Conservation (phyloP, 1,139 yeast genomes). For the Eremothecium gossypii region DNA sequence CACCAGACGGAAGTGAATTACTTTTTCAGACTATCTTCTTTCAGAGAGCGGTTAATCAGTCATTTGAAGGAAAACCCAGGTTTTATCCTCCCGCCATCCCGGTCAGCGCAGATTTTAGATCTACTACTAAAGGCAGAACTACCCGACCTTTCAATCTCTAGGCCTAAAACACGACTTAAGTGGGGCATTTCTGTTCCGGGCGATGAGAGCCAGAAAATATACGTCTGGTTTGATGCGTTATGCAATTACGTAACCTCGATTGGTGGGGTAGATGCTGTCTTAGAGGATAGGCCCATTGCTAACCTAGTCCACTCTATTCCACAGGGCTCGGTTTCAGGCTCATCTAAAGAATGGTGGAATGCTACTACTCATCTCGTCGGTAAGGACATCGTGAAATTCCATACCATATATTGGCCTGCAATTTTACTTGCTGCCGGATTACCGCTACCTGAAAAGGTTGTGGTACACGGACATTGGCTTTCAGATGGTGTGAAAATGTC, state of each 20-base stretch:
- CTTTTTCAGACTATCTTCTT: conserved; percentile 63
- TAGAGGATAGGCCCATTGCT: conserved; percentile 17
- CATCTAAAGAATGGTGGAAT: conserved; percentile 33
- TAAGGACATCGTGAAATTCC: conserved; percentile 82
- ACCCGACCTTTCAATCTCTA: conserved; percentile 69
- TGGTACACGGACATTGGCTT: conserved; percentile 94
- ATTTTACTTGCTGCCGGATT: conserved; percentile 76
- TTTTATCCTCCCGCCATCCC: conserved; percentile 58
- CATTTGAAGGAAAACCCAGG: conserved; percentile 34
- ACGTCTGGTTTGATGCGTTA: conserved; percentile 97
- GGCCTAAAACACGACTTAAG: conserved; percentile 64
- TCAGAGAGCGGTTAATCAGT: conserved; percentile 45
- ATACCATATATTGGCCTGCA: conserved; percentile 92
- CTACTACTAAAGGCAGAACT: conserved; percentile 46
- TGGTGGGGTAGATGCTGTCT: conserved; percentile 42
- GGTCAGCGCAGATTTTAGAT: conserved; percentile 45
- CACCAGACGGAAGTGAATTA: conserved; percentile 78
- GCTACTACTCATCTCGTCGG: conserved; percentile 74
- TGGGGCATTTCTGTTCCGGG: conserved; percentile 93
- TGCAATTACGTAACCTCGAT: conserved; percentile 73
- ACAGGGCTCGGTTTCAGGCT: conserved; percentile 10
- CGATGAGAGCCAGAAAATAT: conserved; percentile 68
- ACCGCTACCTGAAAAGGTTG: conserved; percentile 58
- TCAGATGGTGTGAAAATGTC: conserved; percentile 89
- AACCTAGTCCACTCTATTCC: conserved; percentile 5